phyloP scores from a whole-genome alignment of 768 basidiomycete species.

The Agrocybe pediades region DNA sequence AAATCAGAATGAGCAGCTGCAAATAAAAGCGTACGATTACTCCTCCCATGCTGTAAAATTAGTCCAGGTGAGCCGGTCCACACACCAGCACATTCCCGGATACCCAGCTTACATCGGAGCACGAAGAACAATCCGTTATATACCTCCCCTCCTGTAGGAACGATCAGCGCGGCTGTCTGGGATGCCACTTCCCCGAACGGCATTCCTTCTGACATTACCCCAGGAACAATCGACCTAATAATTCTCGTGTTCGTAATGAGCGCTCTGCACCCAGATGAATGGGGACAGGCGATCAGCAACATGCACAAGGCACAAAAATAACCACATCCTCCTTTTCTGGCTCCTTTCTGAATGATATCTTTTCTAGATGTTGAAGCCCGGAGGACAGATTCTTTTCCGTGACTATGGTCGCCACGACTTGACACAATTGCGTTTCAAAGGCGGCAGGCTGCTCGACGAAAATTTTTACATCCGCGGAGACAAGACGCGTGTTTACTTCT shows the following conservation, averaged over 20 bases:
- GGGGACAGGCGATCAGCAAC: constrained; percentile 81
- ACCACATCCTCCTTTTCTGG: not conserved
- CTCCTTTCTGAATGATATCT: not conserved
- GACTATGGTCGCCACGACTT: constrained; percentile 97
- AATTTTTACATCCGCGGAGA: constrained; percentile 97
- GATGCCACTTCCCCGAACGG: constrained; percentile 71
- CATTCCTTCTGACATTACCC: constrained; percentile 64
- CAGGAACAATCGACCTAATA: constrained; percentile 79
- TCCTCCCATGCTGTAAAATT: constrained; percentile 86
- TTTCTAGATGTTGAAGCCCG: constrained; percentile 84
- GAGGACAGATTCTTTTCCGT: constrained; percentile 80
- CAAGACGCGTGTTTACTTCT: constrained; percentile 97
- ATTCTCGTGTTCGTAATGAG: constrained; percentile 94
- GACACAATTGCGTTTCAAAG: constrained; percentile 92
- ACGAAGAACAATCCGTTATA: constrained; percentile 74
- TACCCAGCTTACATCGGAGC: not conserved
- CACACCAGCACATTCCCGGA: not conserved
- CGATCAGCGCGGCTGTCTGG: constrained; percentile 85
- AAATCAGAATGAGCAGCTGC: constrained; percentile 80
- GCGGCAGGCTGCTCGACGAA: constrained; percentile 82
- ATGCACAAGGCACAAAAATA: constrained; percentile 52
- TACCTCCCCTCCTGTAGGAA: constrained; percentile 61
- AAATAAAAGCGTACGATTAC: constrained; percentile 87
- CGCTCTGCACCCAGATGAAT: constrained; percentile 92
- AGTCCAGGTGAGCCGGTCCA: constrained; percentile 62